phyloP scores from a whole-genome alignment of 768 basidiomycete genomes.

The Lactifluus piperatus region DNA sequence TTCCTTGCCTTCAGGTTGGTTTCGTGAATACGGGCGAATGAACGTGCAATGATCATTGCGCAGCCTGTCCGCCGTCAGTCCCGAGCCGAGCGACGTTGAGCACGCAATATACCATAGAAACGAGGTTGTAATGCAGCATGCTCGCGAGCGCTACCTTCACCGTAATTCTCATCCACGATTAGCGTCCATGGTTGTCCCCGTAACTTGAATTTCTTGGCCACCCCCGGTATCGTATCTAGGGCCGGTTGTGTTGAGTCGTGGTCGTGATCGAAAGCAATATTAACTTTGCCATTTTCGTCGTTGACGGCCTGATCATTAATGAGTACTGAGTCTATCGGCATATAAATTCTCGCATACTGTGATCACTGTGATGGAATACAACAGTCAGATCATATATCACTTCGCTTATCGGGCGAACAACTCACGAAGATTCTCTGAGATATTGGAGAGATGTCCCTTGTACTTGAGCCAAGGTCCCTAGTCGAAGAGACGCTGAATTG shows the following conservation, averaged over 20 bases:
- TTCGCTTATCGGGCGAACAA: slow-evolving; percentile 17
- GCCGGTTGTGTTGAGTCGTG: slow-evolving; percentile 34
- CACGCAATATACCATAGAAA: slow-evolving; percentile 58
- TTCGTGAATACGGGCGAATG: slow-evolving; percentile 97
- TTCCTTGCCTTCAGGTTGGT: slow-evolving; percentile 80
- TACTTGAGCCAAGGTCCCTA: slow-evolving; percentile 98
- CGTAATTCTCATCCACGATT: slow-evolving; percentile 94
- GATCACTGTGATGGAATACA: slow-evolving; percentile 48
- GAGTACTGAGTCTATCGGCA: slow-evolving; percentile 3
- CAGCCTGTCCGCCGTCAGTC: slow-evolving; percentile 46
- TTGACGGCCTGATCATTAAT: slow-evolving; percentile 62
- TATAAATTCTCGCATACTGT: slow-evolving; percentile 40
- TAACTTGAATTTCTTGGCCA: slow-evolving; percentile 84
- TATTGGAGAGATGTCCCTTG: slow-evolving; percentile 94
- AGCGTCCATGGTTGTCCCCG: slow-evolving; percentile 85
- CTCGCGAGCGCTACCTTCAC: slow-evolving; percentile 95
- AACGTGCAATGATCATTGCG: slow-evolving; percentile 78
- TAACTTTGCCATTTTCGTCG: slow-evolving; percentile 90
- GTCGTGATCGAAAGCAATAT: slow-evolving; percentile 79
- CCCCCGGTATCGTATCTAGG: slow-evolving; percentile 77
- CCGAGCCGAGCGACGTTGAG: not conserved
- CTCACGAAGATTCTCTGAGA: slow-evolving; percentile 89
- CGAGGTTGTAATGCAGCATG: slow-evolving; percentile 96
- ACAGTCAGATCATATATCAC: not conserved
- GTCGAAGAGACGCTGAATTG: not conserved